phyloP scores from a whole-genome alignment of 129 eudicot genomes.

The Smallanthus sonchifolius region DNA sequence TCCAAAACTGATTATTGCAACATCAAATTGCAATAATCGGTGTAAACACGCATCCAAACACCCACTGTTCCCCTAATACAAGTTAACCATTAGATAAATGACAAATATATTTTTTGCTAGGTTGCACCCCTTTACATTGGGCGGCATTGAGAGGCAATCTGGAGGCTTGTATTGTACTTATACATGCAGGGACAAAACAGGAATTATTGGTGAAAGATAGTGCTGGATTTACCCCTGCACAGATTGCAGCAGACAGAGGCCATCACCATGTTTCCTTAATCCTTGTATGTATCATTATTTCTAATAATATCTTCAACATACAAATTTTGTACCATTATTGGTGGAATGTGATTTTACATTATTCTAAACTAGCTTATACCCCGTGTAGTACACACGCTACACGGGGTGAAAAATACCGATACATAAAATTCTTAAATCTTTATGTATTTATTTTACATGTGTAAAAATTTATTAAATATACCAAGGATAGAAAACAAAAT shows the following conservation, averaged over 20 bases:
- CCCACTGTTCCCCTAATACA: background rate
- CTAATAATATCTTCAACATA: background rate
- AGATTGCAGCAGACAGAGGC: constrained; percentile 91
- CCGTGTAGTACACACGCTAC: no score
- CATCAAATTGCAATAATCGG: background rate
- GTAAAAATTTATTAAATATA: no score
- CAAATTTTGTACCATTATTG: background rate
- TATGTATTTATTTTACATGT: no score
- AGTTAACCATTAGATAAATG: background rate
- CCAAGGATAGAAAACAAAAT: no score
- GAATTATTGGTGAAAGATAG: constrained; percentile 73
- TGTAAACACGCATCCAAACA: background rate
- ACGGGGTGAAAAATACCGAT: no score
- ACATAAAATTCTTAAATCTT: no score
- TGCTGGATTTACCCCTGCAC: constrained; percentile 79
- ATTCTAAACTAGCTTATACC: no score
- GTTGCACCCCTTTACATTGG: constrained; percentile 99
- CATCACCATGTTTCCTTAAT: constrained; percentile 74
- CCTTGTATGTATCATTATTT: constrained; percentile 56
- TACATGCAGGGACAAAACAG: constrained; percentile 76
- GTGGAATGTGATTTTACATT: background rate
- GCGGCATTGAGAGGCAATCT: constrained; percentile 80
- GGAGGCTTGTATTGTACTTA: constrained; percentile 85
- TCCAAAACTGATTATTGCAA: background rate
- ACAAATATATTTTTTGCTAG: constrained; percentile 28